phyloP scores from a whole-genome alignment of 2,329 filamentous ascomycete genomes.

The Verticillium alfalfae region DNA sequence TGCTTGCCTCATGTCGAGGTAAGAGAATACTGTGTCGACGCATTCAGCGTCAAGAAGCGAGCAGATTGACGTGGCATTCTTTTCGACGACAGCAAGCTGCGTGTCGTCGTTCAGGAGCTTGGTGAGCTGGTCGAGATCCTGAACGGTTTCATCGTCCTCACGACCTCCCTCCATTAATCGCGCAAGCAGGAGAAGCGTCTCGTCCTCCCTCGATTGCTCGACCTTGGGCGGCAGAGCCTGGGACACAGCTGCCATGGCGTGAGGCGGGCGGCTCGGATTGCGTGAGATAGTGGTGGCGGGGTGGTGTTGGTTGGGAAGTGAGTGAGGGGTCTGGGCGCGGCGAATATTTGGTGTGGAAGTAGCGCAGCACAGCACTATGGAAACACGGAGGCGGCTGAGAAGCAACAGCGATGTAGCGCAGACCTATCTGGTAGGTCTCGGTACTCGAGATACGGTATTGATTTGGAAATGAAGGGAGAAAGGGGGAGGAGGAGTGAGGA shows the following conservation, averaged over 20 bases:
- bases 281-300: conserved; percentile 3
- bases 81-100: conserved; percentile 26
- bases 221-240: conserved; percentile 21
- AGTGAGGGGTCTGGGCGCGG: conserved; percentile 6
- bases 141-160: conserved; percentile 67
- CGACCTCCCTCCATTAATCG: conserved; percentile 87
- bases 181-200: conserved; percentile 74
- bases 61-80: conserved; percentile 43
- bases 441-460: not conserved
- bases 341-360: conserved; percentile 8
- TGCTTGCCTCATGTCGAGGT: conserved; percentile 77
- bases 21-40: conserved; percentile 79
- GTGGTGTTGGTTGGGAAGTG: not conserved
- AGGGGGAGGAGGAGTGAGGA: not conserved
- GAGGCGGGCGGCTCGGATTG: not conserved
- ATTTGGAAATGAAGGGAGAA: not conserved
- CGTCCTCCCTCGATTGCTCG: conserved; percentile 44
- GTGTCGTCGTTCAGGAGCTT: conserved; percentile 54
- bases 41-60: conserved; percentile 66
- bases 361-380: conserved; percentile 7
- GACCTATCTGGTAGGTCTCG: not conserved
- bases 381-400: conserved; percentile 4
- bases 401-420: conserved; percentile 2
- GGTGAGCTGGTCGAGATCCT: conserved; percentile 52
- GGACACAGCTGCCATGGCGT: conserved; percentile 26